Evolutionary conservation across 2,329 filamentous ascomycete species (phyloP), one percentile per base, ranked within the genome.

Genomic region (Xylaria sp.): DNA sequence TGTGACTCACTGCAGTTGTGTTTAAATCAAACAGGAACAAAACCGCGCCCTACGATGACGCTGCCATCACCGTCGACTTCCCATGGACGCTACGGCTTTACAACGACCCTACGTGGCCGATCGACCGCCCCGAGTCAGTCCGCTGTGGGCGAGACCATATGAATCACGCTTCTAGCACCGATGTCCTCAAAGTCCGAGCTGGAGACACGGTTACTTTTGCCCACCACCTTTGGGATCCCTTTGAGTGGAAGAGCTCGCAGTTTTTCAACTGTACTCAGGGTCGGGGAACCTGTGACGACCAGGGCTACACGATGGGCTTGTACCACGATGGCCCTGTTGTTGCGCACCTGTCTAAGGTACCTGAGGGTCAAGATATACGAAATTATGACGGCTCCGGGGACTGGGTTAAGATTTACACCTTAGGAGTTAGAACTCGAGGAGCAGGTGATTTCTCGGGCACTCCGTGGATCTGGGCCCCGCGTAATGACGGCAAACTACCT

Each of bases 401-500:
- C 5, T 68, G 64, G 66, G 33, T 65, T 35, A 67, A 68, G 58
- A 64, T 68, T 10, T 63, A 62, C 35, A 54, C 60, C 1, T 13
- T 65, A 4, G 64, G 64, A 1, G 27, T 67, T 11, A 60, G 61
- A 8, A 38, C 27, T 27, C 38, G 44, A 19, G 25, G 48, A 17
- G 35, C 37, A 10, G 29, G n/a, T 10, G 46, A 49, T 21, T 23
- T 10, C 4, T n/a, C 4, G 7, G 31, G 15, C 2, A n/a, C 5
- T 44, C 44, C 9, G 33, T 48, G 7, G 19, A 57, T 49, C 46
- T 49, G 46, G 46, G 17, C 15, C 7, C 46, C 29, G 8, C n/a
- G 4, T 5, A 49, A 49, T n/a, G 46, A 49, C 13, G 46, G 46
- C 0, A 49, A 49, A 15, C 17, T 35, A 6, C 43, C 43, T 31